phyloP scores from a whole-genome alignment of 495 filamentous ascomycete species.

The Daldinia caldariorum region DNA sequence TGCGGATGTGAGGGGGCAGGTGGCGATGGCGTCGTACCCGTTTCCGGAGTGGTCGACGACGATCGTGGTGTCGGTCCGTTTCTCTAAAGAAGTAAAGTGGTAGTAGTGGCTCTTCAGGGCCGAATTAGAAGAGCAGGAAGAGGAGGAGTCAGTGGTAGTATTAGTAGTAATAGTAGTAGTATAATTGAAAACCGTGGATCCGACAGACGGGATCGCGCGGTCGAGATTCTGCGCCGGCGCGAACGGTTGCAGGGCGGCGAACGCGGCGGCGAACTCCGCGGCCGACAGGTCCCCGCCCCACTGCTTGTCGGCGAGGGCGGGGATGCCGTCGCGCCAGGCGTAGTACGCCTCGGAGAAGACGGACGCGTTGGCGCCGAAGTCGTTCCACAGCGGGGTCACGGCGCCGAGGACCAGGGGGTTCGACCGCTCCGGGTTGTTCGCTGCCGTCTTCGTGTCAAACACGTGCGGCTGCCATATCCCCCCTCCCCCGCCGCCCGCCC shows the following conservation, averaged over 20 bases:
- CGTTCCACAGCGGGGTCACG: constrained; percentile 62
- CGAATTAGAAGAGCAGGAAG: constrained; percentile 19
- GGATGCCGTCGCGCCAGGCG: constrained; percentile 58
- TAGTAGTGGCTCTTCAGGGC: background rate
- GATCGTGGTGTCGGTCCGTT: constrained; percentile 22
- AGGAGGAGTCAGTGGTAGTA: no score
- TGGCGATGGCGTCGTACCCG: constrained; percentile 53
- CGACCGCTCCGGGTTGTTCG: constrained; percentile 56
- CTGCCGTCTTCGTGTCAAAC: constrained; percentile 57
- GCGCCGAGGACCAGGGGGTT: constrained; percentile 56
- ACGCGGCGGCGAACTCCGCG: constrained; percentile 52
- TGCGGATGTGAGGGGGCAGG: constrained; percentile 46
- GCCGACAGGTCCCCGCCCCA: constrained; percentile 60
- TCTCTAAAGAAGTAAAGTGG: background rate
- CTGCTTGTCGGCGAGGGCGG: constrained; percentile 64
- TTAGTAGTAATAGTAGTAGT: background rate
- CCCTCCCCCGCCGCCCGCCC: constrained; percentile 9
- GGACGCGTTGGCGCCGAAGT: constrained; percentile 61
- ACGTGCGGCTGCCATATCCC: constrained; percentile 56
- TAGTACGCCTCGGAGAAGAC: constrained; percentile 60
- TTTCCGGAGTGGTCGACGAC: constrained; percentile 57
- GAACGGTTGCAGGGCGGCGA: constrained; percentile 49
- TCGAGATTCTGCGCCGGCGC: constrained; percentile 62
- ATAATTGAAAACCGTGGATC: constrained; percentile 57
- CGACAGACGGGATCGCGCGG: constrained; percentile 51